These are phyloP conservation scores for Lipomyces sp. DNA, from an alignment of 805 yeast species.

Conservation along the genomic window DNA sequence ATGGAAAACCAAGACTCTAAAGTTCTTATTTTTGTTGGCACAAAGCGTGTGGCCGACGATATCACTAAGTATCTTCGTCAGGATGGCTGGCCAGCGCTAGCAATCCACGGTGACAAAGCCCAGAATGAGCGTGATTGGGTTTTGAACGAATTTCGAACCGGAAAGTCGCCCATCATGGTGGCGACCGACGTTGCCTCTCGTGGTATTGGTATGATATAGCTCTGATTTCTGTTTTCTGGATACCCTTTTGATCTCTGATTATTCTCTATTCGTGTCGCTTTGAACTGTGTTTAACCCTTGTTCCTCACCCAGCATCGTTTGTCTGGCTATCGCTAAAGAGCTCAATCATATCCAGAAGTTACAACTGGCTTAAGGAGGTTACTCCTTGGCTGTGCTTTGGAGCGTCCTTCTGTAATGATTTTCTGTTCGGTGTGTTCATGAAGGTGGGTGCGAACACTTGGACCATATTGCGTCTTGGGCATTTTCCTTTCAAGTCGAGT, in stretches of 20 bases:
- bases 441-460: background rate
- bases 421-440: slow-evolving; percentile 3
- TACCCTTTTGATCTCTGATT: slow-evolving; percentile 5
- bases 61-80: slow-evolving; percentile 87
- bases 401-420: background rate
- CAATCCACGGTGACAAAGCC: slow-evolving; percentile 98
- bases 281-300: background rate
- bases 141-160: slow-evolving; percentile 85
- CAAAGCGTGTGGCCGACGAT: slow-evolving; percentile 97
- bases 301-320: background rate
- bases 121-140: slow-evolving; percentile 99
- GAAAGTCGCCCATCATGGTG: slow-evolving; percentile 95
- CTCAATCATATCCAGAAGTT: background rate
- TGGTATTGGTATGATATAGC: slow-evolving; percentile 86
- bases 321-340: background rate
- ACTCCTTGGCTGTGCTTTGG: background rate
- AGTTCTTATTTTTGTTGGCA: slow-evolving; percentile 88
- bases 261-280: slow-evolving; percentile 5
- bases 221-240: slow-evolving; percentile 5
- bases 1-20: slow-evolving; percentile 70
- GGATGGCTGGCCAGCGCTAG: slow-evolving; percentile 99
- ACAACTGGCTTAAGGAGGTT: background rate
- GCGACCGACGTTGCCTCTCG: slow-evolving; percentile 99
- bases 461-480: slow-evolving; percentile 6
- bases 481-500: slow-evolving; percentile 3